These are phyloP conservation scores for Paradendryphiella salina DNA, from an alignment of 2,329 filamentous ascomycete genomes.

Conservation along the genomic window DNA sequence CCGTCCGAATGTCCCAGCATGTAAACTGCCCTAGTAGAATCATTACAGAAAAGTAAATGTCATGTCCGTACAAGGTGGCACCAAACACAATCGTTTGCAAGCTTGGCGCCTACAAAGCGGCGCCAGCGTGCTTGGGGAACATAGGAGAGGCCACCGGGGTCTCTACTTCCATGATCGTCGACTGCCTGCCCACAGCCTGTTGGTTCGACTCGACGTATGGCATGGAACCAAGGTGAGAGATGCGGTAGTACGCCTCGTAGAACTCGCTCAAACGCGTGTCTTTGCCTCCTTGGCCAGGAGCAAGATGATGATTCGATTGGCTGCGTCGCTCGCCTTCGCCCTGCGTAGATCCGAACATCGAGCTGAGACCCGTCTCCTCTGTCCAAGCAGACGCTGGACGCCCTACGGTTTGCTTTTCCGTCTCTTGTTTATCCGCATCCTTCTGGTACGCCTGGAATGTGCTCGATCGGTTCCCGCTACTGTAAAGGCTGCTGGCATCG, in stretches of 20 bases:
- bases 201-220: slow-evolving; percentile 14
- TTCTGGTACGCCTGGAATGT: slow-evolving; percentile 23
- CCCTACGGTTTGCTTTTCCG: slow-evolving; percentile 3
- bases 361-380: slow-evolving; percentile 27
- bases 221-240: slow-evolving; percentile 26
- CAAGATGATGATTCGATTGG: slow-evolving; percentile 22
- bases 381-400: slow-evolving; percentile 23
- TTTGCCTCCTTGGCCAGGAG: slow-evolving; percentile 19
- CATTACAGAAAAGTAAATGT: not conserved
- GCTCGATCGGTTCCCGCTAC: slow-evolving; percentile 30
- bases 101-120: slow-evolving; percentile 20
- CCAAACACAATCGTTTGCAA: not conserved
- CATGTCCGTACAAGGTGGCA: not conserved
- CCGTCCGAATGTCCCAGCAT: not conserved
- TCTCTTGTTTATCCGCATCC: slow-evolving; percentile 1
- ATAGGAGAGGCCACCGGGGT: slow-evolving; percentile 33
- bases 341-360: slow-evolving; percentile 15
- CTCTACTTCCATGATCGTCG: slow-evolving; percentile 38
- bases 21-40: not conserved
- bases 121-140: slow-evolving; percentile 24
- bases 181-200: slow-evolving; percentile 24
- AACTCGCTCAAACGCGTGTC: slow-evolving; percentile 45
- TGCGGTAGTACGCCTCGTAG: slow-evolving; percentile 47
- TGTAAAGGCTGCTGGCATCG: slow-evolving; percentile 43
- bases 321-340: slow-evolving; percentile 22